Conservation (phyloP, 1,284 basidiomycete genomes). For the Ustilago bromivora region DNA sequence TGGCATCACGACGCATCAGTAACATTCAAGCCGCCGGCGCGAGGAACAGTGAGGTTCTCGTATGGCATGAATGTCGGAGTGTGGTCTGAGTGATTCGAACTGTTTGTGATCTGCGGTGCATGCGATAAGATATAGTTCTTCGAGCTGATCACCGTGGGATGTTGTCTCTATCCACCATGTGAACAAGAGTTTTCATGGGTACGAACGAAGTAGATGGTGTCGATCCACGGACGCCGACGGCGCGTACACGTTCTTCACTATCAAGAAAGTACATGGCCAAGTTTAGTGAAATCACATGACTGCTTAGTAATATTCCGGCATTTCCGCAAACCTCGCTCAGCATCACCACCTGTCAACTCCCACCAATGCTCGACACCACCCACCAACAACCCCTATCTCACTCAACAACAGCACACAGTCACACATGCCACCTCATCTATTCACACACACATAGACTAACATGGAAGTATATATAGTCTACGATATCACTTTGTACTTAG, state of each 20-base stretch:
- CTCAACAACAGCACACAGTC: too few relatives aligned
- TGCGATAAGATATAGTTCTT: neutral
- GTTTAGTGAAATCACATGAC: too few relatives aligned
- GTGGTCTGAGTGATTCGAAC: conserved; percentile 5
- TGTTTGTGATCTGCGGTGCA: neutral
- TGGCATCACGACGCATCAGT: neutral
- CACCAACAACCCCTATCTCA: too few relatives aligned
- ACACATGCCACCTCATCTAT: too few relatives aligned
- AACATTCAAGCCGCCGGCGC: neutral
- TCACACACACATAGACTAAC: too few relatives aligned
- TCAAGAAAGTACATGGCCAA: neutral
- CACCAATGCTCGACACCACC: too few relatives aligned
- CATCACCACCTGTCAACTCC: too few relatives aligned
- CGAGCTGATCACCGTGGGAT: neutral
- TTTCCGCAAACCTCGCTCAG: too few relatives aligned
- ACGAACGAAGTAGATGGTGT: neutral
- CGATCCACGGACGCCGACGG: neutral
- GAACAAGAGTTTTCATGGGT: neutral
- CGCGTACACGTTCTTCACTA: neutral
- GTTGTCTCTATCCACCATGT: too few relatives aligned
- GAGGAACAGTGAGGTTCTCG: neutral
- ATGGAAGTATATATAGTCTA: too few relatives aligned
- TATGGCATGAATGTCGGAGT: neutral
- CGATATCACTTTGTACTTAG: too few relatives aligned
- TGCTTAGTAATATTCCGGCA: too few relatives aligned